These are phyloP conservation scores for Rasamsonia emersonii DNA, from an alignment of 2,329 filamentous ascomycete species.

Conservation along the genomic window DNA sequence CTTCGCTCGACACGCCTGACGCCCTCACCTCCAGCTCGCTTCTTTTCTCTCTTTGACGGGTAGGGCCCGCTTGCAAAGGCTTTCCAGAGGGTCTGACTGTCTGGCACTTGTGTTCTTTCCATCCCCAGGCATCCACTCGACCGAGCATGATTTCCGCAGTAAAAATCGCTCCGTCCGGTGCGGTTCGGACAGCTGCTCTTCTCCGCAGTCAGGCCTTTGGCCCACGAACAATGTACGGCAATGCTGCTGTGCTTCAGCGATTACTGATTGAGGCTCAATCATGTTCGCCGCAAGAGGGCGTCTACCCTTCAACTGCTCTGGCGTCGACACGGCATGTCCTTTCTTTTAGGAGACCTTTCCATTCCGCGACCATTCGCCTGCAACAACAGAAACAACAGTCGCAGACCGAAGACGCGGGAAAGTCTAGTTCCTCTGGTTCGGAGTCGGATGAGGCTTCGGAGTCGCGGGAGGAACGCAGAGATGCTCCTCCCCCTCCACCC, in stretches of 20 bases:
- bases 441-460: conserved; percentile 36
- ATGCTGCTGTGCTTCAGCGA: conserved; percentile 21
- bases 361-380: conserved; percentile 24
- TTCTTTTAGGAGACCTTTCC: conserved; percentile 30
- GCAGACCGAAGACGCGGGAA: conserved; percentile 28
- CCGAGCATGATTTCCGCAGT: conserved; percentile 33
- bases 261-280: conserved; percentile 25
- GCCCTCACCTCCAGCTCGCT: conserved; percentile 8
- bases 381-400: conserved; percentile 25
- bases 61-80: conserved; percentile 1
- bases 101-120: conserved; percentile 29
- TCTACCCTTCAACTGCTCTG: conserved; percentile 21
- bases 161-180: conserved; percentile 24
- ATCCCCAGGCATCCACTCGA: neutral
- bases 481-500: conserved; percentile 74
- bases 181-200: conserved; percentile 27
- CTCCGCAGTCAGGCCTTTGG: conserved; percentile 25
- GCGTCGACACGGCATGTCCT: conserved; percentile 33
- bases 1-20: conserved; percentile 4
- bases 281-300: conserved; percentile 29
- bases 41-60: conserved; percentile 23
- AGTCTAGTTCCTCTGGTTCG: conserved; percentile 20
- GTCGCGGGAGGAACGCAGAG: conserved; percentile 48
- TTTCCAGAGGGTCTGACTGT: neutral
- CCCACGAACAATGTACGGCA: conserved; percentile 22